Conservation (phyloP, 306 rosid species). For the Hylodesmum podocarpum region DNA sequence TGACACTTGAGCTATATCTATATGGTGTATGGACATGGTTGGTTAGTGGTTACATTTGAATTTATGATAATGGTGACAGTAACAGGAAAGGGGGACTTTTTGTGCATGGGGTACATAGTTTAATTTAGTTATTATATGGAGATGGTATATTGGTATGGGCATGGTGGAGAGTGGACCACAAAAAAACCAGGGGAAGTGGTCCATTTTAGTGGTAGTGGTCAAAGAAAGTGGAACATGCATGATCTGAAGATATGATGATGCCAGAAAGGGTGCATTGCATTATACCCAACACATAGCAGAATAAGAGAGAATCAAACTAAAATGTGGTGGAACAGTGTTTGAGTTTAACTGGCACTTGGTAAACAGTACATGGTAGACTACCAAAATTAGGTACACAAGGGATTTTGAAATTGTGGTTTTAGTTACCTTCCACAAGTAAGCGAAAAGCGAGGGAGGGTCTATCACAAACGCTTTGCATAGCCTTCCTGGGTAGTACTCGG, state of each 20-base stretch:
- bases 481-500: constrained; percentile 76
- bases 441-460: constrained; percentile 89
- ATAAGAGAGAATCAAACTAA: not conserved
- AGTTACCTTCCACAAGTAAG: constrained; percentile 94
- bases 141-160: not conserved
- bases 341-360: constrained; percentile 20
- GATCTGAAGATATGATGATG: constrained; percentile 11
- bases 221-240: constrained; percentile 23
- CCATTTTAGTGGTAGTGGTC: constrained; percentile 22
- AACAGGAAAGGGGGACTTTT: not conserved
- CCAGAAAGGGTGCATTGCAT: constrained; percentile 1
- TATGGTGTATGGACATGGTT: too few relatives aligned
- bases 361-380: constrained; percentile 31
- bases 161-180: constrained; percentile 30
- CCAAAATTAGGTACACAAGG: constrained; percentile 20
- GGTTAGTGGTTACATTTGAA: constrained; percentile 33
- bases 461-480: constrained; percentile 72
- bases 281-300: not conserved
- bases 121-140: not conserved
- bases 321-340: not conserved
- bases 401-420: constrained; percentile 33
- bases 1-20: not conserved
- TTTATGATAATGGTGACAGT: constrained; percentile 19
- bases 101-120: constrained; percentile 3
- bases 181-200: constrained; percentile 29